Evolutionary conservation across 257 asterid species (phyloP).

Genomic region (Nicotiana attenuata): DNA sequence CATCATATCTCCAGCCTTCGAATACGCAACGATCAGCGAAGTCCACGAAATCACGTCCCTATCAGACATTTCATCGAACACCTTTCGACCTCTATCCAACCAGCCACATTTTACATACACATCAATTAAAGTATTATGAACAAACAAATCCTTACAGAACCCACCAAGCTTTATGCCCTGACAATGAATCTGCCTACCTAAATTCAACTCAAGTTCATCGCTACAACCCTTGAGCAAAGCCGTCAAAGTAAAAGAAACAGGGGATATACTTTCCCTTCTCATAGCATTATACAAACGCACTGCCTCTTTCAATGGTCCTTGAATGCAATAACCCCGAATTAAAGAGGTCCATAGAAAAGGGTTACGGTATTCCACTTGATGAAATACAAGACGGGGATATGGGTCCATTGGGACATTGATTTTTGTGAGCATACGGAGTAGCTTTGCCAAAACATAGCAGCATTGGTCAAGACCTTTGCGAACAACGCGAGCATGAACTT

Average conservation of each 20-base stretch:
- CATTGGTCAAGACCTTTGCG: slow-evolving; percentile 71
- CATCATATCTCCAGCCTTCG: slow-evolving; percentile 55
- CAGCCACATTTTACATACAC: slow-evolving; percentile 67
- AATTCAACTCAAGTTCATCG: slow-evolving; percentile 23
- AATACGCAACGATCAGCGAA: slow-evolving; percentile 51
- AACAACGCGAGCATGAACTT: slow-evolving; percentile 51
- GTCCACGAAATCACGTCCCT: slow-evolving; percentile 68
- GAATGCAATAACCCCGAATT: slow-evolving; percentile 53
- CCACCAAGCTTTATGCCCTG: slow-evolving; percentile 71
- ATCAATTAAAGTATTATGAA: slow-evolving; percentile 51
- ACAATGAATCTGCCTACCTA: slow-evolving; percentile 68
- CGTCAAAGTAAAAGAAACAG: slow-evolving; percentile 70
- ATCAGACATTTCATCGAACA: slow-evolving; percentile 80
- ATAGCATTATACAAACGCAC: slow-evolving; percentile 45
- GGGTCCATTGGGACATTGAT: slow-evolving; percentile 35
- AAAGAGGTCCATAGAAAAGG: slow-evolving; percentile 76
- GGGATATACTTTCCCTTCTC: slow-evolving; percentile 43
- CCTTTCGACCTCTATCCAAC: slow-evolving; percentile 45
- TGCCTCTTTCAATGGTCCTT: slow-evolving; percentile 40
- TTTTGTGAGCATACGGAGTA: slow-evolving; percentile 58
- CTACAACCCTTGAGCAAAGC: slow-evolving; percentile 57
- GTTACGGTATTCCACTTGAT: slow-evolving; percentile 52
- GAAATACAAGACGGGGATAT: slow-evolving; percentile 45
- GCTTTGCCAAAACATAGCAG: slow-evolving; percentile 57
- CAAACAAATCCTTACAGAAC: slow-evolving; percentile 44